Percentiles rank a stretch among this genome's conserved stretches.
These are phyloP conservation scores for Aspergillus quadrilineatus DNA, from an alignment of 2,329 filamentous ascomycete species.

Conservation along the genomic window DNA sequence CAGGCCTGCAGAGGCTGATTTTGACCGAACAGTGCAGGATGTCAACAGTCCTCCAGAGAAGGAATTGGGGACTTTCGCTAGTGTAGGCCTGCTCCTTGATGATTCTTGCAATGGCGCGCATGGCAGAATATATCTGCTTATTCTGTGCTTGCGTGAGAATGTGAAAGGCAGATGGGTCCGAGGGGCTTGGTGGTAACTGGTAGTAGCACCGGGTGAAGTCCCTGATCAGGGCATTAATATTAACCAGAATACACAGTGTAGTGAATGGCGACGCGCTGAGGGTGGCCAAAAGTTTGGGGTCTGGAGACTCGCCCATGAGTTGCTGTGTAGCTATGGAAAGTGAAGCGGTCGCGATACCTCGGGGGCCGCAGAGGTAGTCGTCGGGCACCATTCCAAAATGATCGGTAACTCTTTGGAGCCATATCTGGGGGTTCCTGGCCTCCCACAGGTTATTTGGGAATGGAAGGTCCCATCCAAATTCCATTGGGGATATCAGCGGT, in stretches of 20 bases:
- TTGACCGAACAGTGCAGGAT: slow-evolving; percentile 28
- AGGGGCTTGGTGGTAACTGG: slow-evolving; percentile 31
- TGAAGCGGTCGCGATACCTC: slow-evolving; percentile 26
- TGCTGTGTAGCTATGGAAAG: slow-evolving; percentile 33
- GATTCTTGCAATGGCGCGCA: background rate
- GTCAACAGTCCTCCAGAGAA: slow-evolving; percentile 20
- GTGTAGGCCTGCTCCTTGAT: background rate
- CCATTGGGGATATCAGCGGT: slow-evolving; percentile 30
- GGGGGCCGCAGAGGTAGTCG: background rate
- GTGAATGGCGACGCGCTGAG: background rate
- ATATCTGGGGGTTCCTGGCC: slow-evolving; percentile 26
- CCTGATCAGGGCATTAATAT: slow-evolving; percentile 24
- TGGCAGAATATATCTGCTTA: slow-evolving; percentile 20
- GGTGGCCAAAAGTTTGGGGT: slow-evolving; percentile 23
- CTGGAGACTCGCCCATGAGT: slow-evolving; percentile 31
- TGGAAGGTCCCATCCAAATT: slow-evolving; percentile 38
- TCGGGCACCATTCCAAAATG: background rate
- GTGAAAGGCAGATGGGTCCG: slow-evolving; percentile 35
- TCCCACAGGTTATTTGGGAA: slow-evolving; percentile 31
- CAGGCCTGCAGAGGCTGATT: slow-evolving; percentile 33
- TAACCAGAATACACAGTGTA: background rate
- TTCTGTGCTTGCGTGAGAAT: slow-evolving; percentile 36
- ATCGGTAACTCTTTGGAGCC: slow-evolving; percentile 21
- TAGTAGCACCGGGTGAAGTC: slow-evolving; percentile 39
- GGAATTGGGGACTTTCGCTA: background rate